Evolutionary conservation across 139 green algal species (phyloP), one percentile per base, ranked within the genome.

Genomic region (Coccomyxa sp.): DNA sequence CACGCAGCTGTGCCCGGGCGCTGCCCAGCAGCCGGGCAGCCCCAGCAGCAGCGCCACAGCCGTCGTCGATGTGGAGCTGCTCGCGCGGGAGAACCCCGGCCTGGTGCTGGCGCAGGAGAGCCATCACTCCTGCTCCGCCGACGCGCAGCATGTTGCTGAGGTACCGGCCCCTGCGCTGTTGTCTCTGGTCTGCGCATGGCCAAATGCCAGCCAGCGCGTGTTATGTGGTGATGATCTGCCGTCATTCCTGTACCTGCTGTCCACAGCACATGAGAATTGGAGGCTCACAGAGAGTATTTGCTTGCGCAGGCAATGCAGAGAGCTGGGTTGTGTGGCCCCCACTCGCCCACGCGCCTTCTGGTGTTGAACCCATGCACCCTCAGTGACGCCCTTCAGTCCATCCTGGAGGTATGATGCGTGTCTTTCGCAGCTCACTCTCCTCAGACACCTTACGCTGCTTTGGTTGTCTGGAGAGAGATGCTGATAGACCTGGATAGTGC

Each of bases 341-440:
- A 29, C 54, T 68, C 55, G 36, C 70, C 72, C 16, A 69, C 68
- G 54, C 40, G 74, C 33, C 35, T 68, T 8, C 38, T 76, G 29
- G 71, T 92, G 10, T 81, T 94, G 35, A 75, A 82, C 16, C 85
- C 83, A 34, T 78, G 82, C 79, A 90, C 80, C 29, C 78, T 97
- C 10, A 37, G 79, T 33, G 94, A 98, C 39, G 91, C 97, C 27
- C 81, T 98, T 24, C 88, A 96, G 39, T 83, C 87, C 8, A 92
- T 98, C 33, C 39, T 94, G 27, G 74, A 84, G 81, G 84, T 88
- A 68, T 39, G 76, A 5, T 0, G 35, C 31, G 0, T 41, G 2
- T 10, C 14, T 74, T 74, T 50, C 5, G n/a, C 50, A 18, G 50
- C 50, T 31, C 50, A 64, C 5, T 4, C 18, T 22, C 50, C 22